Base-by-base conservation (phyloP, 2,329 filamentous ascomycete genomes). In the Leptographium wingfieldii region DNA sequence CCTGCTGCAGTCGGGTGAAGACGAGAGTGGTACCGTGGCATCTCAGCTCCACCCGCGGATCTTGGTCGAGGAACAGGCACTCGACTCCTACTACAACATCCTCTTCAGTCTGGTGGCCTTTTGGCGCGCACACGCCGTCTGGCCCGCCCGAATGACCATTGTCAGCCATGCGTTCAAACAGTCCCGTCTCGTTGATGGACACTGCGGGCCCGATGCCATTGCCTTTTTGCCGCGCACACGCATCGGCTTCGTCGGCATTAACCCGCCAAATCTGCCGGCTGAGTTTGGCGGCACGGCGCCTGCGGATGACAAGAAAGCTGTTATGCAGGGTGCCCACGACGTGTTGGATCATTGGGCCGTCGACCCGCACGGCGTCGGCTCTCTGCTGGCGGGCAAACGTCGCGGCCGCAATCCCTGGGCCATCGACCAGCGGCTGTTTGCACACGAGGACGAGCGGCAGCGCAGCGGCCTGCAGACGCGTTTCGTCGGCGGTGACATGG, bases 61-160 rank as follows among this genome's bases (percentile, higher is more conserved):
- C 22, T 68, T 82, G 0, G 68, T 82, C 2, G 91, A 96, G 68
- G 80, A 85, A 10, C 78, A 81, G 59, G 90, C 92, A 0, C 83
- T 92, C 1, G 92, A 96, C 71, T 92, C 87, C 1, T 92, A 90
- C 68, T 86, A 91, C 69, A 96, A 96, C 69, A 73, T 96, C 5
- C 73, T 95, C 19, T 91, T 92, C 69, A 87, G 86, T 14, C 75
- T 95, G 3, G 66, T 76, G 19, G 68, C 73, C 43, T 83, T 82
- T 67, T 76, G 86, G 63, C 74, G 77, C 3, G 82, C 80, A 61
- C 73, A 73, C 63, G 63, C 68, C 46, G 66, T 65, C 7, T 90
- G 85, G 77, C 86, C 87, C 0, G 57, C 59, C 1, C 73, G 70
- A 5, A 67, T 90, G 19, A 87, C 82, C 22, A 74, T 90, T 25